Percentiles rank a stretch among this genome's conserved stretches.
Conservation (phyloP, 2,329 filamentous ascomycete genomes). For the Pseudopyrenochaeta lycopersici region DNA sequence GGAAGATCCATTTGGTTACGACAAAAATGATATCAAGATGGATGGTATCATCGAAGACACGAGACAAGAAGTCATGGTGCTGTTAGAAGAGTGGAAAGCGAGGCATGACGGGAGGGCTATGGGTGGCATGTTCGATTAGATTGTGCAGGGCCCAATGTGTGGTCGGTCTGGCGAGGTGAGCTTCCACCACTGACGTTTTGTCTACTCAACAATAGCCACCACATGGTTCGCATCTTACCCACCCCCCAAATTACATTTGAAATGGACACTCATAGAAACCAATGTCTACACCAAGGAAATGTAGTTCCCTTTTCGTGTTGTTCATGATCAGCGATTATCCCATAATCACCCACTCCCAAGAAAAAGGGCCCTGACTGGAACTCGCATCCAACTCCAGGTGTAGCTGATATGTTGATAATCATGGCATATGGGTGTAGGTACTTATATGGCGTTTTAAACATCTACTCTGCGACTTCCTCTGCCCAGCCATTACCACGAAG, state of each 20-base stretch:
- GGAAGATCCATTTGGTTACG: conserved; percentile 73
- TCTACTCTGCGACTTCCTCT: background rate
- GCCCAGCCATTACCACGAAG: too few species aligned
- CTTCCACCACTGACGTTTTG: too few species aligned
- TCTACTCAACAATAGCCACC: too few species aligned
- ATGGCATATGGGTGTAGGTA: background rate
- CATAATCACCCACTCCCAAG: too few species aligned
- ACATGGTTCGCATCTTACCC: too few species aligned
- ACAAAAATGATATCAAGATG: conserved; percentile 73
- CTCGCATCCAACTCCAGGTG: too few species aligned
- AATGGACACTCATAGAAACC: too few species aligned
- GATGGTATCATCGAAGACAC: conserved; percentile 71
- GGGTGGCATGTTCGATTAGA: conserved; percentile 46
- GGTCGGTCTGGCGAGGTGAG: too few species aligned
- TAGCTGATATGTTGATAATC: background rate
- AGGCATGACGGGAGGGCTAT: conserved; percentile 38
- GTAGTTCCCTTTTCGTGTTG: background rate
- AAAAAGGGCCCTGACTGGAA: too few species aligned
- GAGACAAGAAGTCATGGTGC: conserved; percentile 64
- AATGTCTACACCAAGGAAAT: background rate
- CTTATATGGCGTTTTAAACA: background rate
- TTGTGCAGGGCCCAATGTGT: background rate
- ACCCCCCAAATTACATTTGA: background rate
- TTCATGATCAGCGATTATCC: background rate
- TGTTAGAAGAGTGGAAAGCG: conserved; percentile 66